Evolutionary conservation across 129 eudicot genomes (phyloP), one percentile per base, ranked within the genome.

Genomic region (Silybum marianum): DNA sequence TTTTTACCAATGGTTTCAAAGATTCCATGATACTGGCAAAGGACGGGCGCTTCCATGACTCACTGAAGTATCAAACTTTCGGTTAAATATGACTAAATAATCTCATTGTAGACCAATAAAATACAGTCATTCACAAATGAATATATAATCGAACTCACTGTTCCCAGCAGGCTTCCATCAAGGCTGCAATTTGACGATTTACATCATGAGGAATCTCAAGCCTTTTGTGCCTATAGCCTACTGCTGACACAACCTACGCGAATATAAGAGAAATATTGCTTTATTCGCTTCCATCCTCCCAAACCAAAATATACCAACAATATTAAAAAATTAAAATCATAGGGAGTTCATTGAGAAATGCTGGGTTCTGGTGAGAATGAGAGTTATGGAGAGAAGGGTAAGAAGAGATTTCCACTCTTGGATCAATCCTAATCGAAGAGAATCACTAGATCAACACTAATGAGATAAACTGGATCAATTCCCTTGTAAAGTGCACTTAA

Each of bases 111-210:
- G 25, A 54, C 69, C 58, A 70, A 44, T 11, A 60, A 21, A 40
- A 40, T 5, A 60, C 18, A 7, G 9, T 12, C 46, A 51, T 44
- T 4, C 46, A 13, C 19, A 28, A 66, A 75, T 25, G 26, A 66
- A 39, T 63, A 19, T 63, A 23, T 65, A 69, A 32, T 32, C 18
- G 44, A 71, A 85, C 99, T 89, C 88, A 95, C 99, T 84, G 85
- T 36, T 91, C 97, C 97, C 97, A 95, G 88, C 99, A 95, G 18
- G 93, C 91, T 85, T 95, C 97, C 46, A 95, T 92, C 34, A 95
- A 71, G 79, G 91, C 83, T 58, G 97, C 91, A 68, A 95, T 79
- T 73, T 89, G 91, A 81, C 85, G 97, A 84, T 92, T 92, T 74
- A 95, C 75, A 79, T 88, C 85, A 25, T 68, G 83, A 21, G 99